Conservation (phyloP, 176 grass and related monocot genomes). For the Musa troglodytarum region DNA sequence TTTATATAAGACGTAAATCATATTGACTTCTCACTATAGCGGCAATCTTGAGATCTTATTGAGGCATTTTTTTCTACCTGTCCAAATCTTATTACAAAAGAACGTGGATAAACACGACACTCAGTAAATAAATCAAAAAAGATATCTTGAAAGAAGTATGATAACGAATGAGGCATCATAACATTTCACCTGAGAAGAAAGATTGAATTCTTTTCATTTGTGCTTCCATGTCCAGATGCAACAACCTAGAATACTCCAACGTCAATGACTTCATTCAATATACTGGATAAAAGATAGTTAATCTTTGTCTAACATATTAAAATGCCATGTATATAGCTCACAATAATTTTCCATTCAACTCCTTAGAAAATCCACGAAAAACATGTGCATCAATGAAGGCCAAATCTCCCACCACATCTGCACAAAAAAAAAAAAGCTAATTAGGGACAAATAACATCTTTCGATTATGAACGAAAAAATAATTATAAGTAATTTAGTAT, state of each 20-base stretch:
- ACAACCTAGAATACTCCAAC: constrained; percentile 39
- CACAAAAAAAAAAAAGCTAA: neutral
- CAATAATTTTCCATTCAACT: constrained; percentile 47
- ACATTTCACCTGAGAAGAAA: constrained; percentile 53
- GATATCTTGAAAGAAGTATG: neutral
- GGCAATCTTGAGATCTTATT: no score
- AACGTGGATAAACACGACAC: neutral
- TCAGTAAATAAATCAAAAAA: constrained; percentile 7
- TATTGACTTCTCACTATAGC: no score
- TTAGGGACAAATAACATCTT: neutral
- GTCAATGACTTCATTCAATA: neutral
- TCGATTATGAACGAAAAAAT: neutral
- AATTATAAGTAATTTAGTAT: neutral
- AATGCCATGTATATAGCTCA: constrained; percentile 29
- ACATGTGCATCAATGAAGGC: constrained; percentile 33
- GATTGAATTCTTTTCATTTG: constrained; percentile 7
- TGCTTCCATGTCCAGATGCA: constrained; percentile 59
- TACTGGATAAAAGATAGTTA: neutral
- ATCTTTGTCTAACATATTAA: neutral
- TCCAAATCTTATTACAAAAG: constrained; percentile 64
- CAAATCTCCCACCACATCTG: constrained; percentile 23
- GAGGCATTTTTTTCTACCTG: neutral
- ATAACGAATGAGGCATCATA: constrained; percentile 1
- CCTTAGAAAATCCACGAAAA: constrained; percentile 55
- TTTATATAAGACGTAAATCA: no score